These are phyloP conservation scores for Acanthamoeba castellanii DNA, from an alignment of 208 protist species.

Conservation along the genomic window DNA sequence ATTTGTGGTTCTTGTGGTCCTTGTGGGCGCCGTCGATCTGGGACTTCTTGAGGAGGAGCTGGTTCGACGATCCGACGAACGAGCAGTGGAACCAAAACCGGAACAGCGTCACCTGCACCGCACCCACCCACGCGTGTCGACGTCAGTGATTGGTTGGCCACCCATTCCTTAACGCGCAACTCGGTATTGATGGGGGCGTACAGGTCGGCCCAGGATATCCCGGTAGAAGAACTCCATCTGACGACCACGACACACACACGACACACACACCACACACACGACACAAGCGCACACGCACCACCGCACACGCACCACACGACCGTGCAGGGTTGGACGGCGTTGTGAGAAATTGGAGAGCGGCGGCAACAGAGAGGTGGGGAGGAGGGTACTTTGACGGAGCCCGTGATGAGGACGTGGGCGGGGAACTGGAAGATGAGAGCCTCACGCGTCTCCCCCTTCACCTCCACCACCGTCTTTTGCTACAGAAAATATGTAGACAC, in stretches of 20 bases:
- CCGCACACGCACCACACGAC: not conserved
- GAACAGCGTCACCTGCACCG: not conserved
- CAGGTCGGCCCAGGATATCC: not conserved
- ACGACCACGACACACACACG: not conserved
- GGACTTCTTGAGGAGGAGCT: conserved; percentile 4
- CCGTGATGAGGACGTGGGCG: not conserved
- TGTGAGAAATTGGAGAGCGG: too few relatives aligned
- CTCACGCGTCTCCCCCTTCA: not conserved
- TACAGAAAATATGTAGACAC: conserved; percentile 9
- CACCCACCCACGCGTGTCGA: not conserved
- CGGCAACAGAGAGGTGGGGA: too few relatives aligned
- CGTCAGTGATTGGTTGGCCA: too few relatives aligned
- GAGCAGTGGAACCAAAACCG: conserved; percentile 62
- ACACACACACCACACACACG: not conserved
- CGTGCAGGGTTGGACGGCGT: too few relatives aligned
- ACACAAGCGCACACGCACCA: not conserved
- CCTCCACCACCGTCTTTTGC: conserved; percentile 56
- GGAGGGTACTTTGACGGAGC: not conserved
- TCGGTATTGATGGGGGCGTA: not conserved
- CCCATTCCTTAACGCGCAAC: too few relatives aligned
- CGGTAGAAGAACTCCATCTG: conserved; percentile 61
- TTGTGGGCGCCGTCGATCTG: conserved; percentile 49
- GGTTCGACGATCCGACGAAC: conserved; percentile 40
- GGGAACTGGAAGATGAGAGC: conserved; percentile 19
- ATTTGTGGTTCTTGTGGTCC: conserved; percentile 1